Conservation (phyloP, 768 basidiomycete genomes). For the Mrakia gelida region DNA sequence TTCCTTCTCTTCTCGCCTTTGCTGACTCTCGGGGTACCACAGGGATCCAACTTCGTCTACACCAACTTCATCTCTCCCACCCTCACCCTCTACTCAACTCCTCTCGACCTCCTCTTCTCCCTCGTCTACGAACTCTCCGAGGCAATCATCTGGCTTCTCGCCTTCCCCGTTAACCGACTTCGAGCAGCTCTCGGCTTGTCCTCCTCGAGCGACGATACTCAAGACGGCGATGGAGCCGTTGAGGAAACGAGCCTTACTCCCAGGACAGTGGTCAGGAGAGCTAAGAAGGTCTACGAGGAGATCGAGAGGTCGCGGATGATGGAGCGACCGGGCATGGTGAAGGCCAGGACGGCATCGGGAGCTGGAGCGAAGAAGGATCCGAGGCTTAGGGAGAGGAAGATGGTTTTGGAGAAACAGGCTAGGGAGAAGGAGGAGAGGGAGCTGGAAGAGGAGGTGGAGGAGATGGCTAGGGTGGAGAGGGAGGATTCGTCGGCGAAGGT, state of each 20-base stretch:
- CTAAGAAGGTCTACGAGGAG: slow-evolving; percentile 4
- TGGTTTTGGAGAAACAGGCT: slow-evolving; percentile 12
- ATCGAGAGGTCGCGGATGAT: background rate
- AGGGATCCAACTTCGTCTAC: slow-evolving; percentile 24
- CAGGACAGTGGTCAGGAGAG: background rate
- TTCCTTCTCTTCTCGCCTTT: background rate
- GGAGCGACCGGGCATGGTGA: background rate
- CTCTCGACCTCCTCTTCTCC: slow-evolving; percentile 29
- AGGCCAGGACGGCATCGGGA: background rate
- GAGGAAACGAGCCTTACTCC: background rate
- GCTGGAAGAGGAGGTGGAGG: background rate
- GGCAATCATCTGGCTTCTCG: background rate
- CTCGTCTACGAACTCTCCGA: slow-evolving; percentile 23
- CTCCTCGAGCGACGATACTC: background rate
- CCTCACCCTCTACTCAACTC: background rate
- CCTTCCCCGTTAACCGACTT: background rate
- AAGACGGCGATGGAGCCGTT: background rate
- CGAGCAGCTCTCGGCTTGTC: background rate
- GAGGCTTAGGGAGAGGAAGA: slow-evolving; percentile 12
- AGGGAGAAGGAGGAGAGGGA: background rate
- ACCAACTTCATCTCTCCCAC: slow-evolving; percentile 1
- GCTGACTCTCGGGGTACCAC: background rate
- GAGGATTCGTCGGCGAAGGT: background rate
- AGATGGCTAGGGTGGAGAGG: background rate
- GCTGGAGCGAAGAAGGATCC: background rate